Conservation (phyloP, 1,284 basidiomycete species). For the Fomitopsis palustris region DNA sequence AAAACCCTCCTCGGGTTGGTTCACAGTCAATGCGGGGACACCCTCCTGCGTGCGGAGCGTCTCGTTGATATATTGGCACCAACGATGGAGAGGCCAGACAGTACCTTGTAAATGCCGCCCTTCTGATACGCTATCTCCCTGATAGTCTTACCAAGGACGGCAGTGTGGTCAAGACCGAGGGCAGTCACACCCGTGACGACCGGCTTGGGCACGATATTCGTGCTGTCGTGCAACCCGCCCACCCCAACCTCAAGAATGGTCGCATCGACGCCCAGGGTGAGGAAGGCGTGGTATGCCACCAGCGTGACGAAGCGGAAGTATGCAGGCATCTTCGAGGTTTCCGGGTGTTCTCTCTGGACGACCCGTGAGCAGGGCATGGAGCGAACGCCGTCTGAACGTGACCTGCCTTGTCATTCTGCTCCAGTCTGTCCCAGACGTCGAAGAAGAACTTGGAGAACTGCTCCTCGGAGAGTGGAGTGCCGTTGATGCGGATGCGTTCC, state of each 20-base stretch:
- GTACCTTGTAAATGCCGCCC: slow-evolving; percentile 93
- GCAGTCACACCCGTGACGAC: slow-evolving; percentile 88
- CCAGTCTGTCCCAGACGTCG: slow-evolving; percentile 91
- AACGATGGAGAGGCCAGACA: background rate
- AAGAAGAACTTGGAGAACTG: slow-evolving; percentile 93
- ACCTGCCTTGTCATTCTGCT: slow-evolving; percentile 60
- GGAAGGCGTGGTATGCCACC: slow-evolving; percentile 90
- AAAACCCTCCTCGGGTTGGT: slow-evolving; percentile 70
- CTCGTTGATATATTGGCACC: background rate
- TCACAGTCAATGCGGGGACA: slow-evolving; percentile 83
- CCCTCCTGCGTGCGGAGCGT: slow-evolving; percentile 46
- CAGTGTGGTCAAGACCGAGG: slow-evolving; percentile 92
- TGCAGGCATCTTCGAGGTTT: slow-evolving; percentile 74
- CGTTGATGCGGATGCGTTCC: slow-evolving; percentile 94
- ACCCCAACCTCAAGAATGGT: slow-evolving; percentile 97
- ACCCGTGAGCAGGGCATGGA: background rate
- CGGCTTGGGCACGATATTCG: slow-evolving; percentile 92
- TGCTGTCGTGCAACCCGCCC: slow-evolving; percentile 93
- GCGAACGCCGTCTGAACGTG: background rate
- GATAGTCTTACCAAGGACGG: slow-evolving; percentile 87
- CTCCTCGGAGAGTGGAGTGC: slow-evolving; percentile 84
- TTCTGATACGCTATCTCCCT: slow-evolving; percentile 94
- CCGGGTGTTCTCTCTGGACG: slow-evolving; percentile 48
- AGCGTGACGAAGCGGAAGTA: slow-evolving; percentile 96
- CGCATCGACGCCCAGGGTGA: slow-evolving; percentile 67